Conservation (phyloP, 2,329 filamentous ascomycete genomes). For the Camillea tinctor region DNA sequence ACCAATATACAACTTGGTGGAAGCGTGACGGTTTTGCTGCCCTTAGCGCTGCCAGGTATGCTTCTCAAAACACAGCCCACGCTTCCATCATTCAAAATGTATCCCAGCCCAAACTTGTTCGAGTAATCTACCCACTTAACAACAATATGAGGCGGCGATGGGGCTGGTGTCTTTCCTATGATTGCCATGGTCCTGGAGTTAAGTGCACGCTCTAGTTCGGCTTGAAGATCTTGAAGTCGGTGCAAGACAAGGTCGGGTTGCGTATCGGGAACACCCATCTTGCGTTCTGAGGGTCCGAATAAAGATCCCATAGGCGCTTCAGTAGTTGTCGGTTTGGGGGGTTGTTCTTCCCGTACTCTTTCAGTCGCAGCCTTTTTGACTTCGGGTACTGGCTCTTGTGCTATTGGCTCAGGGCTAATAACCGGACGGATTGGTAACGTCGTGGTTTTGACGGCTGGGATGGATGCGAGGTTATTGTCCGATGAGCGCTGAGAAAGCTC, state of each 20-base stretch:
- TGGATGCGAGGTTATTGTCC: constrained; percentile 23
- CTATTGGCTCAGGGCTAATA: constrained; percentile 2
- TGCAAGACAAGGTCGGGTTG: constrained; percentile 58
- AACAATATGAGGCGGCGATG: constrained; percentile 61
- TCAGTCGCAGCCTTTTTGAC: constrained; percentile 1
- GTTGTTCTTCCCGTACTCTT: constrained; percentile 1
- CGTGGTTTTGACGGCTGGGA: constrained; percentile 13
- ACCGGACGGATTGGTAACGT: constrained; percentile 8
- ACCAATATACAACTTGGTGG: constrained; percentile 73
- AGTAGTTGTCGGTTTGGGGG: constrained; percentile 19
- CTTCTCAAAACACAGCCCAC: constrained; percentile 68
- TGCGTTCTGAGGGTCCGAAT: constrained; percentile 55
- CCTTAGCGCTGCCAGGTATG: constrained; percentile 50
- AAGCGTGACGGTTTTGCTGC: constrained; percentile 49
- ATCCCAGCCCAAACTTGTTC: constrained; percentile 81
- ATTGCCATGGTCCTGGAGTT: constrained; percentile 64
- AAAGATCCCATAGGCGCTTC: constrained; percentile 44
- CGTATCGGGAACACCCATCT: constrained; percentile 50
- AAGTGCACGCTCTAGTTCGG: constrained; percentile 60
- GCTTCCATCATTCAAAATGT: constrained; percentile 78
- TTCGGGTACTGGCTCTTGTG: constrained; percentile 7
- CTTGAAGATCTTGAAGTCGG: constrained; percentile 55
- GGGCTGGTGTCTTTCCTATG: constrained; percentile 52
- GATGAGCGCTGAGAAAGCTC: constrained; percentile 28
- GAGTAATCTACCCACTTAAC: constrained; percentile 89